Conservation (phyloP, 2,329 filamentous ascomycete species). For the Fusarium denticulatum region DNA sequence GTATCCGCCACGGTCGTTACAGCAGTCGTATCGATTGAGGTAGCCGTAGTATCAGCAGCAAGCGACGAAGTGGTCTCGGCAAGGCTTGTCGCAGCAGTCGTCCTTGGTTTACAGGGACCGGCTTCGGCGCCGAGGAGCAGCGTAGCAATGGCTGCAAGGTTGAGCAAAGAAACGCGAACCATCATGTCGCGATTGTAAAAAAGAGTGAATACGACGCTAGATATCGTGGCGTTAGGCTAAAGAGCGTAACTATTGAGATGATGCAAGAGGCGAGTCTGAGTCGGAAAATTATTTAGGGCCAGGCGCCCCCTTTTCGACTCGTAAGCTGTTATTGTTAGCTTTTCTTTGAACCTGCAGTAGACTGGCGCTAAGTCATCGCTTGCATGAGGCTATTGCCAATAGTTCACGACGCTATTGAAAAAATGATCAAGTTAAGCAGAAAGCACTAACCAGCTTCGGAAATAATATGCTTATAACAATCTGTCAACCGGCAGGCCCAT, state of each 20-base stretch:
- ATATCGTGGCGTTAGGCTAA: not conserved
- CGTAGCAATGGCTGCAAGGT: not conserved
- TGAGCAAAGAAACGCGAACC: not conserved
- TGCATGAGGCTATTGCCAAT: not conserved
- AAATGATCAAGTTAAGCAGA: not conserved
- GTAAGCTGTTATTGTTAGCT: not conserved
- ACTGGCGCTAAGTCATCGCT: not conserved
- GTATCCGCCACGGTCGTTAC: not conserved
- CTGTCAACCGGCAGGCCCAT: too few species aligned
- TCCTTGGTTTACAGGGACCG: not conserved
- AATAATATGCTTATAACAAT: not conserved
- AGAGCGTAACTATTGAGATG: not conserved
- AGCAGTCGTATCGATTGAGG: not conserved
- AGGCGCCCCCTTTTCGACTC: not conserved
- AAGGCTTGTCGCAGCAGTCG: not conserved
- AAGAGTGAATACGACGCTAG: not conserved
- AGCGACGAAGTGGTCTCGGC: not conserved
- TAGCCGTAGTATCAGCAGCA: not conserved
- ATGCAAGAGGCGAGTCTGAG: not conserved
- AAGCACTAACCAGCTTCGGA: rapidly evolving
- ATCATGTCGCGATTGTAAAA: not conserved
- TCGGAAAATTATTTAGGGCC: not conserved
- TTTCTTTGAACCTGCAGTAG: not conserved
- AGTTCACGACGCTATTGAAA: not conserved
- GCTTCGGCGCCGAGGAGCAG: not conserved